Base-by-base conservation (phyloP, 768 basidiomycete species). In the Wakefieldia striispora region DNA sequence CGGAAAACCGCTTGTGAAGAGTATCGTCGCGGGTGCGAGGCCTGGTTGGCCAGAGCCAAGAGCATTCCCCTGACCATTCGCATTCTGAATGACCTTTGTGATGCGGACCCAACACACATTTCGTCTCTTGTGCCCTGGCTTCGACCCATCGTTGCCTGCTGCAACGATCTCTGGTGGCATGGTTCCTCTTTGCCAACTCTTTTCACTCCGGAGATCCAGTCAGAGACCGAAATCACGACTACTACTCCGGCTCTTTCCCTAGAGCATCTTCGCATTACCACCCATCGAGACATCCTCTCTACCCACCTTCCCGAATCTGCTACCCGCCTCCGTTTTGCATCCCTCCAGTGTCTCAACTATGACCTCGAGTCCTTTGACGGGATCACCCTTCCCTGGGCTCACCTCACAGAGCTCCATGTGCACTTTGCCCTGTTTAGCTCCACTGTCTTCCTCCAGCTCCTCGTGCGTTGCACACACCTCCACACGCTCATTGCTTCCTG, bases 81-180 rank as follows among this genome's bases (percentile, higher is more conserved):
- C 17, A 50, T 68, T 26, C 37, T 67, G 10, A 65, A 65, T 19
- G 63, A 69, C 24, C 42, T 47, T 6, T 36, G 14, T n/a, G 40
- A 50, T 16, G 14, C 33, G 7, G 50, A 63, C 20, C n/a, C 31
- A 0, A 13, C 40, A 3, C 23, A 46, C 2, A 17, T 53, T 12
- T 44, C 53, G 3, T 46, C 53, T 16, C 34, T 52, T 3, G 38
- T 55, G 8, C 43, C 29, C 27, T 68, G 66, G 65, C 57, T 68
- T 13, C 56, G 45, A 6, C 63, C 51, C 2, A 35, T 65, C 37
- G 38, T 68, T 27, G 9, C 39, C n/a, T 57, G 45, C 6, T 68
- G 59, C 38, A 29, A 27, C 8, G 66, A 70, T 40, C 50, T 68
- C 17, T 68, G 68, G 66, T 68, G 63, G 66, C 56, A 68, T n/a